phyloP scores from a whole-genome alignment of 176 grass and related monocot species.

The Cocos nucifera region DNA sequence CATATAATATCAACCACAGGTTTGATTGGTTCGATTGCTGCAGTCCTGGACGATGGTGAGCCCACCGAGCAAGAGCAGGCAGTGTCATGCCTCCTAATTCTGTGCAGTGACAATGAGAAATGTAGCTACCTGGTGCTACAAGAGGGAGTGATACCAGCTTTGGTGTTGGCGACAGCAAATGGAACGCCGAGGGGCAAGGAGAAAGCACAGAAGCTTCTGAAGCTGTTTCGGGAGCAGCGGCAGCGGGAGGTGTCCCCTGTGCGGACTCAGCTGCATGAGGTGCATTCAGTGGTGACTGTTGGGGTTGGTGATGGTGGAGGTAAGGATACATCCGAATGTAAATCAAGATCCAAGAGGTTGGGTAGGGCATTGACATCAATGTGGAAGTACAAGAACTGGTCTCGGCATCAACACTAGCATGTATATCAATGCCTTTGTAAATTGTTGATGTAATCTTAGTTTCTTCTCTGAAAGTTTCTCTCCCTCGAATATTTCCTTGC shows the following conservation, averaged over 20 bases:
- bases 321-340: not conserved
- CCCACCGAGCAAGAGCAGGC: constrained; percentile 56
- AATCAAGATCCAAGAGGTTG: constrained; percentile 38
- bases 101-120: constrained; percentile 44
- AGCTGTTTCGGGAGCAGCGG: constrained; percentile 61
- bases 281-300: constrained; percentile 5
- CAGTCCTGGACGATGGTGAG: constrained; percentile 43
- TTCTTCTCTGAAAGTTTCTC: too few relatives aligned
- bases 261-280: constrained; percentile 37
- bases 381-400: constrained; percentile 31
- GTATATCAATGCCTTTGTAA: too few relatives aligned
- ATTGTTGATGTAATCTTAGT: too few relatives aligned
- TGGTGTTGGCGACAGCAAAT: constrained; percentile 46
- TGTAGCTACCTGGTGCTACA: constrained; percentile 52
- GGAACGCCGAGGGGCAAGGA: constrained; percentile 49
- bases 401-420: not conserved
- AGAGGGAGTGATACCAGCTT: constrained; percentile 64
- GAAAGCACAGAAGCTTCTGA: constrained; percentile 60
- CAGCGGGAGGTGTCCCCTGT: constrained; percentile 37
- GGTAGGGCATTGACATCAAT: constrained; percentile 30
- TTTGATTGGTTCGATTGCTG: constrained; percentile 38
- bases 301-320: constrained; percentile 1
- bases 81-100: constrained; percentile 46
- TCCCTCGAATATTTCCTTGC: too few relatives aligned
- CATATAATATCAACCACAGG: constrained; percentile 31